Percentiles rank a stretch among this genome's conserved stretches.
These are phyloP conservation scores for Panaeolus cyanescens DNA, from an alignment of 768 basidiomycete species.

Conservation along the genomic window DNA sequence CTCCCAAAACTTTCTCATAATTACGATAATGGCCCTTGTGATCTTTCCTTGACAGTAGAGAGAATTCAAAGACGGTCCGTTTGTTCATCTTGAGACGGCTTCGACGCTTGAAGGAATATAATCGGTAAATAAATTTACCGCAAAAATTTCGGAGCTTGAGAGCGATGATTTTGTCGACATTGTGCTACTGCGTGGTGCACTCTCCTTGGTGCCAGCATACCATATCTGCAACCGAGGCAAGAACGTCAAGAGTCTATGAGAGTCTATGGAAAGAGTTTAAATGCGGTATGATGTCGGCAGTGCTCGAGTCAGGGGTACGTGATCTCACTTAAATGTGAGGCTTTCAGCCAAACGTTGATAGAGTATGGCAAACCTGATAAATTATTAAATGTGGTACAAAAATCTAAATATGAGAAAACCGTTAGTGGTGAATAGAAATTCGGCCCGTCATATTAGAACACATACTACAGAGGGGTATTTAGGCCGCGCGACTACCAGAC, in stretches of 20 bases:
- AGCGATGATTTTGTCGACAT: neutral
- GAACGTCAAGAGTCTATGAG: too few species aligned
- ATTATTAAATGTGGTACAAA: slow-evolving; percentile 1
- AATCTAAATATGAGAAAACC: neutral
- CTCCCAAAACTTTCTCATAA: neutral
- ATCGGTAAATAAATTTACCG: neutral
- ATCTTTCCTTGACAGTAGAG: neutral
- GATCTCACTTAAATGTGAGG: neutral
- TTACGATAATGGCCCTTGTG: neutral
- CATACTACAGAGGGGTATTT: neutral
- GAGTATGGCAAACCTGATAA: neutral
- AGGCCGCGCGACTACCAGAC: slow-evolving; percentile 19
- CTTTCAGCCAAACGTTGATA: neutral
- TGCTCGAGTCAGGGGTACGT: neutral
- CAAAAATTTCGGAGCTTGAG: neutral
- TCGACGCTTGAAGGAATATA: neutral
- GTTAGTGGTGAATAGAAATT: neutral
- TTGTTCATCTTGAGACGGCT: neutral
- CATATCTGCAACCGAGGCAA: neutral
- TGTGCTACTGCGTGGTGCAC: neutral
- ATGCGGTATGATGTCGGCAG: neutral
- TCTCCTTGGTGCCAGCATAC: neutral
- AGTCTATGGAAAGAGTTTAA: neutral
- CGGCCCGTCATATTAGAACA: neutral
- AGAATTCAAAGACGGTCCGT: neutral